Evolutionary conservation across 768 basidiomycete genomes (phyloP), one percentile per base, ranked within the genome.

Genomic region (Floccularia luteovirens): DNA sequence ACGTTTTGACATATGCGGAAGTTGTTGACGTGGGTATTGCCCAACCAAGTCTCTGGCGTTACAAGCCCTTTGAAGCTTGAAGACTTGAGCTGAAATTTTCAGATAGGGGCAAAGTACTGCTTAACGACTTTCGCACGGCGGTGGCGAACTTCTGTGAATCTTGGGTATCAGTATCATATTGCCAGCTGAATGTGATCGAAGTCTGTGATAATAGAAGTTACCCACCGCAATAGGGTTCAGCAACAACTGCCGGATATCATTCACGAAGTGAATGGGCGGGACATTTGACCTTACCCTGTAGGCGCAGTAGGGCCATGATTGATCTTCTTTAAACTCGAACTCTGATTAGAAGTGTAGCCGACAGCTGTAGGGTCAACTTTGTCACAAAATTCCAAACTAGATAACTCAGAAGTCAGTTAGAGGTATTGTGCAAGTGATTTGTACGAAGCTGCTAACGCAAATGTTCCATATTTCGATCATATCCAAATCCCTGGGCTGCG

Each of bases 51-150:
- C 19, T 16, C 13, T 25, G 38, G 38, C 24, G 38, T 22, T 13
- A 20, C 21, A n/a, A 31, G 19, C 39, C 7, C 13, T 41, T 41
- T n/a, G 14, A 20, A 22, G 39, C 22, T 21, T 41, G 28, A n/a
- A n/a, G n/a, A n/a, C n/a, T n/a, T n/a, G n/a, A n/a, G 21, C 10
- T 32, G 10, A 22, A 31, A 11, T 41, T 33, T 30, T 42, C 36
- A 17, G 41, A 49, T 48, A 55, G 51, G 47, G 49, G 53, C 39
- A 38, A 27, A 28, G 33, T n/a, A 31, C 38, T 42, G 45, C 39
- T 46, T 17, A 27, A 36, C 30, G 38, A 40, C 41, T 22, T 24
- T 28, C 31, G 25, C 38, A 38, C 47, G 47, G 38, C 31, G 42
- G 23, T 28, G 40, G 34, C 37, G 23, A 37, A 36, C 38, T 38